Conservation (phyloP, 2,329 filamentous ascomycete species). For the Colletotrichum sp. region DNA sequence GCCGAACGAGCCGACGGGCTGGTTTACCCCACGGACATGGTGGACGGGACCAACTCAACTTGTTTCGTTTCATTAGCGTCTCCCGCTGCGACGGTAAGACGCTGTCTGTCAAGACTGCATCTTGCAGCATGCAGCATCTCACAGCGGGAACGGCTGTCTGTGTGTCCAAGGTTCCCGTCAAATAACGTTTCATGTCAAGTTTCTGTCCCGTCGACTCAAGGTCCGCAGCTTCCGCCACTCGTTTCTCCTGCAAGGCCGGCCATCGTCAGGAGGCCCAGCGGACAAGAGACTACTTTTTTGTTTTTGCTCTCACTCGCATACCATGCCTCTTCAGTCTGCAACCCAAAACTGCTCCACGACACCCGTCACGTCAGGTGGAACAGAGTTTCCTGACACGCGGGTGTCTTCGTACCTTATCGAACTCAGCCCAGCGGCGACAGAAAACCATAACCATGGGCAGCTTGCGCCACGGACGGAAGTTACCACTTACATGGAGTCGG, state of each 20-base stretch:
- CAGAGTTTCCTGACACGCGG: background rate
- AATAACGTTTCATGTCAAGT: conserved; percentile 12
- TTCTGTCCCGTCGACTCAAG: background rate
- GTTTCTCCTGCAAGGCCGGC: background rate
- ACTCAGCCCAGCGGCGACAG: background rate
- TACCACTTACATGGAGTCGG: background rate
- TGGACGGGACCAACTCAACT: background rate
- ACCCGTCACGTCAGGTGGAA: background rate
- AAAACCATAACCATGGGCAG: background rate
- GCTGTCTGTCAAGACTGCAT: background rate
- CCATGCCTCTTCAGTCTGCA: background rate
- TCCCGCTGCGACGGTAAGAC: conserved; percentile 6
- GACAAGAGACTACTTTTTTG: background rate
- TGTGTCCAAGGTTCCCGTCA: background rate
- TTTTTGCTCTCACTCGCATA: background rate
- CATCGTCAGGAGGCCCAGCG: background rate
- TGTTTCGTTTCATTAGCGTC: conserved; percentile 7
- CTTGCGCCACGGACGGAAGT: background rate
- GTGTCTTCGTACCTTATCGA: background rate
- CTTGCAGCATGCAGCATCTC: background rate
- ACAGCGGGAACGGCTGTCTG: conserved; percentile 10
- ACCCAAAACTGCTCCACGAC: background rate
- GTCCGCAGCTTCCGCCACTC: background rate
- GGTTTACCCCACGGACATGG: background rate
- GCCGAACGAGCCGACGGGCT: background rate